Percentiles rank a stretch among this genome's conserved stretches.
Conservation (phyloP, 176 grass and related monocot species). For the Oryza longistaminata region DNA sequence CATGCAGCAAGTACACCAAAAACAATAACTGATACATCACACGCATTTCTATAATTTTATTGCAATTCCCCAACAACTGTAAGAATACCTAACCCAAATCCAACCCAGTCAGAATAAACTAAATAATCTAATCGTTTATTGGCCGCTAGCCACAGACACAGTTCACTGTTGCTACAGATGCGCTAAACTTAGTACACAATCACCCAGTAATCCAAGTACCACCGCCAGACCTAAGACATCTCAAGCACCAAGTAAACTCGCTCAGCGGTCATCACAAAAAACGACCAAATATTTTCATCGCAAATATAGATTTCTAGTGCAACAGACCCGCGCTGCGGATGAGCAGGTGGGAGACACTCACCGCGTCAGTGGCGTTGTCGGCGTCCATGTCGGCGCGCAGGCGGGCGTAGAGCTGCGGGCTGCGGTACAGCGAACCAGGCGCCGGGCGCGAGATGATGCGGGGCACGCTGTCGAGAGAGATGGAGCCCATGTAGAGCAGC, state of each 20-base stretch:
- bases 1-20: slow-evolving; percentile 25
- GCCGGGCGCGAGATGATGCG: slow-evolving; percentile 77
- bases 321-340: neutral
- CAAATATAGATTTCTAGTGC: neutral
- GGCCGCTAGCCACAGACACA: neutral
- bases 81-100: slow-evolving; percentile 21
- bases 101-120: slow-evolving; percentile 31
- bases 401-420: slow-evolving; percentile 80
- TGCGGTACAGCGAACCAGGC: slow-evolving; percentile 81
- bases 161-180: slow-evolving; percentile 10
- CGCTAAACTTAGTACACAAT: neutral
- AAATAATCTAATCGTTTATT: slow-evolving; percentile 43
- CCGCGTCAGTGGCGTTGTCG: slow-evolving; percentile 89
- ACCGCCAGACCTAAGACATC: neutral
- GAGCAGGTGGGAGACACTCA: slow-evolving; percentile 34
- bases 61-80: slow-evolving; percentile 35
- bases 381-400: slow-evolving; percentile 81
- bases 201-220: neutral
- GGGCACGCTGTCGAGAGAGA: slow-evolving; percentile 87
- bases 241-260: neutral
- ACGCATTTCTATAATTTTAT: slow-evolving; percentile 30
- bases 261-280: neutral
- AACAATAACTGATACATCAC: slow-evolving; percentile 26
- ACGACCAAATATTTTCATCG: slow-evolving; percentile 10
- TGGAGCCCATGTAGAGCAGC: slow-evolving; percentile 90